Evolutionary conservation across 2,329 filamentous ascomycete genomes (phyloP).

Genomic region (Corinectria fuckeliana): DNA sequence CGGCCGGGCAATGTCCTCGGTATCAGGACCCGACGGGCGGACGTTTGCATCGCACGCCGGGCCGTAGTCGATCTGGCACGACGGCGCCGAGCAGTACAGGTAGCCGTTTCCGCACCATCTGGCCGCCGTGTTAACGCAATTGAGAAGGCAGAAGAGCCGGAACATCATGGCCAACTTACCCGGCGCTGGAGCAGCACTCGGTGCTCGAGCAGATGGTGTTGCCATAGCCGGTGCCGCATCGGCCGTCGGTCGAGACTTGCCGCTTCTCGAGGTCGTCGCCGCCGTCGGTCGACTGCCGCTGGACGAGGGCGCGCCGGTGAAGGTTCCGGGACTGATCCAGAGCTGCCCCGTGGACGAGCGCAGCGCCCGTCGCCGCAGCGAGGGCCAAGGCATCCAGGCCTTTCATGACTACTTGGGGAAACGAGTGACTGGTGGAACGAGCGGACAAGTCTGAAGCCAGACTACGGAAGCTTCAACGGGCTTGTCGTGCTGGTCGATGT

Average conservation of each 20-base stretch:
- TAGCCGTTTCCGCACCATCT: slow-evolving; percentile 62
- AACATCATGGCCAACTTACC: slow-evolving; percentile 39
- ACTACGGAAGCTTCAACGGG: not conserved
- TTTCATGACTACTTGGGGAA: slow-evolving; percentile 24
- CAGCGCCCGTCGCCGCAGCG: slow-evolving; percentile 10
- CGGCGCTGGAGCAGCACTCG: slow-evolving; percentile 52
- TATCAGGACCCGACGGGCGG: slow-evolving; percentile 59
- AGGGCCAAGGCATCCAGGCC: not conserved
- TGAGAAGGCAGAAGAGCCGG: not conserved
- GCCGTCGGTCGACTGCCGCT: not conserved
- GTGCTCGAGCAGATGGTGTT: slow-evolving; percentile 40
- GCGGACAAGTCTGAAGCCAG: slow-evolving; percentile 18
- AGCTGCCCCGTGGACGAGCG: not conserved
- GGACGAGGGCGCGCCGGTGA: not conserved
- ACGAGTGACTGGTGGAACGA: slow-evolving; percentile 34
- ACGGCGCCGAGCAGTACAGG: slow-evolving; percentile 66
- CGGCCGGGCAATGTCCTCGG: slow-evolving; percentile 57
- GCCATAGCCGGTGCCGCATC: slow-evolving; percentile 50
- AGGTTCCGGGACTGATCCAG: not conserved
- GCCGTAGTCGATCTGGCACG: slow-evolving; percentile 68
- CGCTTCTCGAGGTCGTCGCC: slow-evolving; percentile 19
- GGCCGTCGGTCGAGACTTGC: slow-evolving; percentile 45
- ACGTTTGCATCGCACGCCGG: slow-evolving; percentile 66
- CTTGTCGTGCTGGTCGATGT: not conserved
- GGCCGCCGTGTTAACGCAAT: not conserved